Percentiles rank a stretch among this genome's conserved stretches.
Conservation (phyloP, 345 rosid species). For the Euphorbia peplus region DNA sequence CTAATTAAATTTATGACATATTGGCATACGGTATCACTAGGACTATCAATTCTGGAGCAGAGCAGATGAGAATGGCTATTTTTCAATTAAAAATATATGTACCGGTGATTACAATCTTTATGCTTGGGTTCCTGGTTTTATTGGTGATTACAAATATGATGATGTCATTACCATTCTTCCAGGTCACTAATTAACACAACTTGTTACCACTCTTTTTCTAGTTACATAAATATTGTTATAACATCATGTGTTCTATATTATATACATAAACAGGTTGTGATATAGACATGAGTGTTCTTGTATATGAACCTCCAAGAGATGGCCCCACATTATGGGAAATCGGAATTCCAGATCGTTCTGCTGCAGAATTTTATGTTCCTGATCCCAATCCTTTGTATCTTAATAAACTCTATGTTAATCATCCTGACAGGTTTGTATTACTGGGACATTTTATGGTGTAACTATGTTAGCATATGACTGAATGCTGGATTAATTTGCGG, state of each 20-base stretch:
- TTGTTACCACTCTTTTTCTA: too few species aligned
- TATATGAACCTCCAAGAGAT: slow-evolving; percentile 30
- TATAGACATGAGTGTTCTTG: slow-evolving; percentile 19
- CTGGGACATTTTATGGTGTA: too few species aligned
- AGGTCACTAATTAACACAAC: slow-evolving; percentile 7
- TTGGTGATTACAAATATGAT: slow-evolving; percentile 25
- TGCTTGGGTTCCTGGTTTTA: slow-evolving; percentile 29
- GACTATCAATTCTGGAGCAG: slow-evolving; percentile 24
- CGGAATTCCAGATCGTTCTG: slow-evolving; percentile 33
- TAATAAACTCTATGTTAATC: slow-evolving; percentile 25
- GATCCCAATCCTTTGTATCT: slow-evolving; percentile 24
- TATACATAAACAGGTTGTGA: slow-evolving; percentile 14
- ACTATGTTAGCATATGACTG: background rate
- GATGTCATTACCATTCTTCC: slow-evolving; percentile 8
- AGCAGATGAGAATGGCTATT: slow-evolving; percentile 23
- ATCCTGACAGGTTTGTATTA: slow-evolving; percentile 31
- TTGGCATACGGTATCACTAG: background rate
- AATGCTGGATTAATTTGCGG: background rate
- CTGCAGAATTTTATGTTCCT: slow-evolving; percentile 25
- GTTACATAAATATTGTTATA: too few species aligned
- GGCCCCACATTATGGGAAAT: slow-evolving; percentile 33
- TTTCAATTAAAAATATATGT: slow-evolving; percentile 16
- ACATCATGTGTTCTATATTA: too few species aligned
- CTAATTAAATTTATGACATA: background rate
- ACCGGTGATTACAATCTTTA: slow-evolving; percentile 23